Conservation (phyloP, 2,329 filamentous ascomycete genomes). For the Alternaria panax region DNA sequence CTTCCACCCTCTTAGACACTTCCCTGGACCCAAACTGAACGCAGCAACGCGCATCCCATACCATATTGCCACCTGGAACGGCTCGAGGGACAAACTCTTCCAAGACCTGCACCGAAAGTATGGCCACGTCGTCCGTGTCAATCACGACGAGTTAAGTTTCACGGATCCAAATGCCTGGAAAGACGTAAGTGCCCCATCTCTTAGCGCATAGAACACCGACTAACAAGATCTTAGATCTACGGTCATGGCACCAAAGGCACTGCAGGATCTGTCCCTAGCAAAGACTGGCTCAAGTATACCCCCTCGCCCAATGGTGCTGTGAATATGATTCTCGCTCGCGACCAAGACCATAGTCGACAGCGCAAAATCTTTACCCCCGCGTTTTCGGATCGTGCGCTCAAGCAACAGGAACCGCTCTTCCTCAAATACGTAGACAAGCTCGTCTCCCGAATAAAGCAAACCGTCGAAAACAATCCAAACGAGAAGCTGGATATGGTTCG, state of each 20-base stretch:
- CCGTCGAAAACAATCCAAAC: constrained; percentile 34
- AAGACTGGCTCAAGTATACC: constrained; percentile 38
- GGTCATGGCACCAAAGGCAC: constrained; percentile 35
- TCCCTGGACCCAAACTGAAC: constrained; percentile 53
- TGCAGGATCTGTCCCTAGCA: constrained; percentile 20
- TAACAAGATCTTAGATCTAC: constrained; percentile 24
- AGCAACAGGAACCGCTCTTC: constrained; percentile 52
- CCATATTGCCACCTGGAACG: constrained; percentile 31
- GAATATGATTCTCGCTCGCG: constrained; percentile 40
- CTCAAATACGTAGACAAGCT: constrained; percentile 52
- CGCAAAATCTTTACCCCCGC: constrained; percentile 52
- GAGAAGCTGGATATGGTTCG: constrained; percentile 44
- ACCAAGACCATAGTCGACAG: constrained; percentile 48
- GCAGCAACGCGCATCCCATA: constrained; percentile 48
- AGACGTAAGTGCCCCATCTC: constrained; percentile 23
- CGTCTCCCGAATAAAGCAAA: constrained; percentile 47
- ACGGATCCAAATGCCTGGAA: constrained; percentile 48
- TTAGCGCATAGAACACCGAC: neutral
- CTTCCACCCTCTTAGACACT: constrained; percentile 47
- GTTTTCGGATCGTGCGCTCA: constrained; percentile 53
- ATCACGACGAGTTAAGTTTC: constrained; percentile 53
- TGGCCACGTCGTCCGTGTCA: constrained; percentile 52
- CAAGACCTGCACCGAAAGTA: constrained; percentile 50
- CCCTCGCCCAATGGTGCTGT: constrained; percentile 34
- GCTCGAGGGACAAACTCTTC: constrained; percentile 27